Evolutionary conservation across 768 basidiomycete genomes (phyloP), one percentile per base, ranked within the genome.

Genomic region (Psilocybe subaeruginosa): DNA sequence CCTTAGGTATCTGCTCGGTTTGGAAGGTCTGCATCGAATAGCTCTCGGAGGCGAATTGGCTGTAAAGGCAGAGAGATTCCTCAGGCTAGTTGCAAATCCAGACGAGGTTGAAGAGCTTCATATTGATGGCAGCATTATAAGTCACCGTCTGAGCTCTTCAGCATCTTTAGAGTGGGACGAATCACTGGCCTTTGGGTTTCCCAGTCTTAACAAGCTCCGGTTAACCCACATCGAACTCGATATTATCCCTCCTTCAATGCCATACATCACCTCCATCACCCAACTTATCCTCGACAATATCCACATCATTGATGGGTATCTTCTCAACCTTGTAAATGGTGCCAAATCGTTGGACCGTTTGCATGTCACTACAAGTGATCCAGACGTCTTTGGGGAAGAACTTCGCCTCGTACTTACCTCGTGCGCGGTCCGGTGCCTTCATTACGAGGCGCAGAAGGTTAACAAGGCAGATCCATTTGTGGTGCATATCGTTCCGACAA

Each of bases 81-180:
- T 85, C 50, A 76, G 77, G 39, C 66, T 72, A 58, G 67, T 85
- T 46, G 66, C 67, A 39, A 73, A 78, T 67, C 72, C 82, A 54
- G 76, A 81, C 16, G 60, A 69, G 16, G 66, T 87, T 14, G 71
- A 69, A 48, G 73, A 78, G 37, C 68, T 86, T 16, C 78, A 78
- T 51, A 74, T 86, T 61, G 81, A 85, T 66, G 85, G 84, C 8
- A 74, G 70, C 50, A 60, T 74, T 53, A 56, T 77, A 11, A 58
- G 62, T n/a, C 56, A 68, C 45, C 68, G 69, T 23, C 56, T 75
- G 37, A 62, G 62, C 53, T 54, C 63, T 16, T 69, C 62, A 27
- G 73, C 81, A 1, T 82, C 82, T 16, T 67, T 87, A 64, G 79
- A 81, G 63, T 86, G 85, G 84, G 82, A 85, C 65, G 82, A 85